phyloP scores from a whole-genome alignment of 2,329 filamentous ascomycete species.

The Epichloe coenophiala region DNA sequence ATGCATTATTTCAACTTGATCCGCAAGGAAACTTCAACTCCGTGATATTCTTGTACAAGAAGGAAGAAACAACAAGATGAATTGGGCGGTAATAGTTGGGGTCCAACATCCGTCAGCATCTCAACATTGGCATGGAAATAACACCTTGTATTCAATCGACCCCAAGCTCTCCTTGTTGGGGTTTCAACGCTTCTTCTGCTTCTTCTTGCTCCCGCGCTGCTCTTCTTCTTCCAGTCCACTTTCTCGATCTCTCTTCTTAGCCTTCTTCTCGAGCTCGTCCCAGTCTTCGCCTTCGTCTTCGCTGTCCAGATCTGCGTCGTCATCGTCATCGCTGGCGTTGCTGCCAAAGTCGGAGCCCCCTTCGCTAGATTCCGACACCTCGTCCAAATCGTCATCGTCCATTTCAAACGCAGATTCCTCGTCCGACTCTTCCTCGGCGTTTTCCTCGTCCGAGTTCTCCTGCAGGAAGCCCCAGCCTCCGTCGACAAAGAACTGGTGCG shows the following conservation, averaged over 20 bases:
- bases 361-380: constrained; percentile 60
- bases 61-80: not conserved
- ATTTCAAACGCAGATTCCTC: constrained; percentile 92
- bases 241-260: constrained; percentile 71
- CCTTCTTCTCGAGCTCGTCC: constrained; percentile 90
- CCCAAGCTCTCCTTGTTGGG: too few relatives aligned
- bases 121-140: too few relatives aligned
- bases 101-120: too few relatives aligned
- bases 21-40: not conserved
- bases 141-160: too few relatives aligned
- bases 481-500: constrained; percentile 88
- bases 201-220: constrained; percentile 49
- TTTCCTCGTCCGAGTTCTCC: constrained; percentile 78
- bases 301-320: constrained; percentile 46
- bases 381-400: constrained; percentile 72
- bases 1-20: not conserved
- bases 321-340: constrained; percentile 63
- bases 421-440: constrained; percentile 61
- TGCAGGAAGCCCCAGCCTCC: constrained; percentile 92
- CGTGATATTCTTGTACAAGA: not conserved
- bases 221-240: constrained; percentile 41
- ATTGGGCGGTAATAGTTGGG: too few relatives aligned
- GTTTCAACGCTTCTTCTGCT: constrained; percentile 23
- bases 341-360: constrained; percentile 91
- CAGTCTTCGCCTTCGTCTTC: constrained; percentile 80